A percentile compares a stretch with the other conserved stretches of the same genome.
Evolutionary conservation across 1,284 basidiomycete genomes (phyloP).

Genomic region (Sutorius eximius): DNA sequence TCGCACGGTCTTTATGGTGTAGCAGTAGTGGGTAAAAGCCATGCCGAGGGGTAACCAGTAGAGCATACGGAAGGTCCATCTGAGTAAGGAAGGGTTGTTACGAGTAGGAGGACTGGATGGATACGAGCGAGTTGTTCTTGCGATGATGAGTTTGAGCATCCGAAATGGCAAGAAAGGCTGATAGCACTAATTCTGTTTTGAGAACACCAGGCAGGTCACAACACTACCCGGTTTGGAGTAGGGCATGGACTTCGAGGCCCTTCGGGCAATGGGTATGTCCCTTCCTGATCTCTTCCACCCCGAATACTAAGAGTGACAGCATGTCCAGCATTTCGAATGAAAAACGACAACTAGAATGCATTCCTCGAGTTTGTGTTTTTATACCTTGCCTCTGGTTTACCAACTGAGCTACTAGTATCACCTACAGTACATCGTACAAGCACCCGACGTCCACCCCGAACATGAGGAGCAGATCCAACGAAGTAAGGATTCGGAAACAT

Average conservation of each 20-base stretch:
- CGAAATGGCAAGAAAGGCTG: background rate
- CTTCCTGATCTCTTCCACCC: background rate
- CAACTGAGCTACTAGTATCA: background rate
- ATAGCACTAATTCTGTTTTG: background rate
- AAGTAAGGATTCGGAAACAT: background rate
- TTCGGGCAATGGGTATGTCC: background rate
- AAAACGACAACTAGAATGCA: background rate
- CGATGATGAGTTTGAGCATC: background rate
- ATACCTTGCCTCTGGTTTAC: background rate
- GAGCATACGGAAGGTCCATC: constrained; percentile 33
- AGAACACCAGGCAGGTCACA: background rate
- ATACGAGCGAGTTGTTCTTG: background rate
- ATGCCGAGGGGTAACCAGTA: constrained; percentile 61
- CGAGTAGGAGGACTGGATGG: background rate
- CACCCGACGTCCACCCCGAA: background rate
- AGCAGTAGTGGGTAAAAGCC: constrained; percentile 52
- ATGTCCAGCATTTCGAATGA: background rate
- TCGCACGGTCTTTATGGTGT: constrained; percentile 52
- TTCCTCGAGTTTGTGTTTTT: background rate
- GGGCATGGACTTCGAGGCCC: background rate
- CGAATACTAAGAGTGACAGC: too few relatives aligned
- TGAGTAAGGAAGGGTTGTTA: constrained; percentile 6
- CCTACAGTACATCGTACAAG: background rate
- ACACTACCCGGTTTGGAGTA: background rate
- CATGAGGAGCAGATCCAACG: background rate